Percentiles rank a stretch among this genome's conserved stretches.
These are phyloP conservation scores for Populus hybrid DNA, from an alignment of 441 rosid genomes.

Conservation along the genomic window DNA sequence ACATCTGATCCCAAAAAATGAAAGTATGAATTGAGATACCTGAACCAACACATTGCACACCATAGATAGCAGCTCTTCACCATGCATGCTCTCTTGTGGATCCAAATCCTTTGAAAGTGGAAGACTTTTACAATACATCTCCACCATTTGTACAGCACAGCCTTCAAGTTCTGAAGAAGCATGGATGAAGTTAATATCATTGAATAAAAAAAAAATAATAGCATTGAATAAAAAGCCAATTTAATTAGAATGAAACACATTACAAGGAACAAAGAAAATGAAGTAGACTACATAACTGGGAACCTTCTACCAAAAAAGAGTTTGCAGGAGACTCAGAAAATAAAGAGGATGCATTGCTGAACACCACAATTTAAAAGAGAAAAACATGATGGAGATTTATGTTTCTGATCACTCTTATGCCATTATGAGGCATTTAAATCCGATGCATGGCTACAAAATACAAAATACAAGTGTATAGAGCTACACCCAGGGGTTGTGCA, in stretches of 20 bases:
- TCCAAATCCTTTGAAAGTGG: slow-evolving; percentile 91
- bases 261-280: neutral
- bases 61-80: slow-evolving; percentile 87
- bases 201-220: too few relatives aligned
- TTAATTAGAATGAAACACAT: slow-evolving; percentile 10
- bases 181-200: slow-evolving; percentile 20
- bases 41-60: slow-evolving; percentile 77
- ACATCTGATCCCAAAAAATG: neutral
- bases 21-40: slow-evolving; percentile 41
- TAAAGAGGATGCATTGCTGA: too few relatives aligned
- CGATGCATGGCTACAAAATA: neutral
- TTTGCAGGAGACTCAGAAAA: too few relatives aligned
- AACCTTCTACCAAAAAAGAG: neutral
- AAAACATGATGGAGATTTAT: neutral
- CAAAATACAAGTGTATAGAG: neutral
- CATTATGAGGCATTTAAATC: neutral
- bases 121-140: slow-evolving; percentile 72
- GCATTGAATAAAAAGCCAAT: slow-evolving; percentile 15
- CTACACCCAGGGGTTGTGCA: neutral
- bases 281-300: neutral
- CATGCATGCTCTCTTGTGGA: slow-evolving; percentile 91
- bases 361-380: neutral
- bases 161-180: slow-evolving; percentile 59
- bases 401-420: neutral
- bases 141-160: slow-evolving; percentile 58